A percentile compares a stretch with the other conserved stretches of the same genome.
Evolutionary conservation across 768 basidiomycete species (phyloP).

Genomic region (Russula lepida): DNA sequence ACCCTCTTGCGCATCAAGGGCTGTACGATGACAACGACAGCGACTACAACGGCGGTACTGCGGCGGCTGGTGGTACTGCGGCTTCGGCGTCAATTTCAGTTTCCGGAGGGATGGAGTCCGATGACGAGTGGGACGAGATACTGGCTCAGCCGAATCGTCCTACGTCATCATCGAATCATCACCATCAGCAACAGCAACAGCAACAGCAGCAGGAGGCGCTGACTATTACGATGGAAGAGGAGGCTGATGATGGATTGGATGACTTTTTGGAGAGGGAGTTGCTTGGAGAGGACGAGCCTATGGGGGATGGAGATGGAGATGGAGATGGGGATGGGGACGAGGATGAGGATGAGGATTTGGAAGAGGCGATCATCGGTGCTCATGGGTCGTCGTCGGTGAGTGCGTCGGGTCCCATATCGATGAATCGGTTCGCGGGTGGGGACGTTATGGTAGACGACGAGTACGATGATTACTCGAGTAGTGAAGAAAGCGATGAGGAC

Average conservation of each 20-base stretch:
- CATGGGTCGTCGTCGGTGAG: neutral
- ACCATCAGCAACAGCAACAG: neutral
- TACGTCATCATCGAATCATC: slow-evolving; percentile 19
- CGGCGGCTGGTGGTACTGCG: slow-evolving; percentile 7
- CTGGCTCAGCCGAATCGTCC: neutral
- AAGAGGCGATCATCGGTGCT: slow-evolving; percentile 28
- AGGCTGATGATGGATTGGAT: slow-evolving; percentile 29
- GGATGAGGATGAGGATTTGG: slow-evolving; percentile 41
- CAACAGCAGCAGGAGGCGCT: slow-evolving; percentile 22
- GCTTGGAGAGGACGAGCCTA: slow-evolving; percentile 15
- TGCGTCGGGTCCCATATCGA: slow-evolving; percentile 30
- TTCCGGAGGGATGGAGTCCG: slow-evolving; percentile 27
- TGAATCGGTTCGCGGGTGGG: slow-evolving; percentile 42
- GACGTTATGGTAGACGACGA: slow-evolving; percentile 28
- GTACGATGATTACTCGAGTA: slow-evolving; percentile 46
- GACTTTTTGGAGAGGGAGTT: slow-evolving; percentile 18
- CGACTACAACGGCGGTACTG: neutral
- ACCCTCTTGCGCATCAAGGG: slow-evolving; percentile 22
- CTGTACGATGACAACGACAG: slow-evolving; percentile 8
- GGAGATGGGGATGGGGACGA: neutral
- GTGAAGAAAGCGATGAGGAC: slow-evolving; percentile 39
- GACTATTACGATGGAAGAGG: slow-evolving; percentile 33
- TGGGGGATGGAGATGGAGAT: slow-evolving; percentile 25
- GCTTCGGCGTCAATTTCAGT: neutral
- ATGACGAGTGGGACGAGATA: slow-evolving; percentile 44